phyloP scores from a whole-genome alignment of 1,139 yeast genomes.

The Geotrichum histeridarum region DNA sequence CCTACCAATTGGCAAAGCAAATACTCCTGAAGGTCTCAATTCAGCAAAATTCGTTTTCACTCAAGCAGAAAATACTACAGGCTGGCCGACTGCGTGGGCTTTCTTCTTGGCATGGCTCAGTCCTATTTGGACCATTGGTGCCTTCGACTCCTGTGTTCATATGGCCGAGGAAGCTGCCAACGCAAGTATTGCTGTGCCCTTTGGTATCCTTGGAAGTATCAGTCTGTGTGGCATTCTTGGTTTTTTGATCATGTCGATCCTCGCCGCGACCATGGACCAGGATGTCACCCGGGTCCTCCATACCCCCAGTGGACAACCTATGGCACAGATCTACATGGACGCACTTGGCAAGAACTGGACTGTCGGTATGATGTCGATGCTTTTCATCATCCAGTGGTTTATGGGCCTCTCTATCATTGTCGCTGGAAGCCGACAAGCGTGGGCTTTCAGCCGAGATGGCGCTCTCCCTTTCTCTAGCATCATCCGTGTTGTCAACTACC shows the following conservation, averaged over 20 bases:
- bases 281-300: conserved; percentile 44
- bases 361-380: conserved; percentile 32
- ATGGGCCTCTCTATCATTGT: conserved; percentile 68
- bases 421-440: conserved; percentile 81
- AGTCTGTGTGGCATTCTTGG: conserved; percentile 58
- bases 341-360: conserved; percentile 69
- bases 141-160: conserved; percentile 68
- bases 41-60: conserved; percentile 50
- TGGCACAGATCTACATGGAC: conserved; percentile 61
- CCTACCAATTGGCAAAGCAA: conserved; percentile 42
- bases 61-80: conserved; percentile 48
- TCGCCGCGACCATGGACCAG: conserved; percentile 52
- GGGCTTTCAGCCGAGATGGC: conserved; percentile 84
- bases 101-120: conserved; percentile 59
- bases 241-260: conserved; percentile 50
- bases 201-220: conserved; percentile 56
- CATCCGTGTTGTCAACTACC: conserved; percentile 51
- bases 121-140: conserved; percentile 44
- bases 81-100: conserved; percentile 65
- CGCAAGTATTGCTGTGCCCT: conserved; percentile 63
- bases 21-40: conserved; percentile 30
- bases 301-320: conserved; percentile 32
- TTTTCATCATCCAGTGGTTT: conserved; percentile 40
- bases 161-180: conserved; percentile 64
- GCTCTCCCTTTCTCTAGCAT: conserved; percentile 62